Evolutionary conservation across 2,329 filamentous ascomycete species (phyloP).

Genomic region (Xylaria sp.): DNA sequence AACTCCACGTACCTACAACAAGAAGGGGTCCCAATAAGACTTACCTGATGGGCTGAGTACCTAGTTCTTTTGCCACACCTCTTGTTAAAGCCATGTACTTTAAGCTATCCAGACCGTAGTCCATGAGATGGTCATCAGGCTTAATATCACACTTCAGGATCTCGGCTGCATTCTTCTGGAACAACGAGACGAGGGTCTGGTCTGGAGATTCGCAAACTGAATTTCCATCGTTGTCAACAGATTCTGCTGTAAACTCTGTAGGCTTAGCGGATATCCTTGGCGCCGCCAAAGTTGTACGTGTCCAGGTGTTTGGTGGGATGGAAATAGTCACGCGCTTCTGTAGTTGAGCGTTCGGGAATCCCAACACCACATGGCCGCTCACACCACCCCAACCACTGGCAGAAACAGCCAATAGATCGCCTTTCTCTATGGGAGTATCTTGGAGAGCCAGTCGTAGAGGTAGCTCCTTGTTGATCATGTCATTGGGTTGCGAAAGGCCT

Average conservation of each 20-base stretch:
- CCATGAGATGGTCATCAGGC: conserved; percentile 1
- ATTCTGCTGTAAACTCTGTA: neutral
- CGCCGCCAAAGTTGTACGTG: neutral
- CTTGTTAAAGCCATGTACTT: conserved; percentile 6
- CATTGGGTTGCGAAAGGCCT: conserved; percentile 1
- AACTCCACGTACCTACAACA: neutral
- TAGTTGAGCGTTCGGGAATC: neutral
- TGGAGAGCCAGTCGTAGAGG: neutral
- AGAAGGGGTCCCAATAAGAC: neutral
- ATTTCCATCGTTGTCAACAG: neutral
- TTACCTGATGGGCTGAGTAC: conserved; percentile 2
- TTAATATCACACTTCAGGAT: neutral
- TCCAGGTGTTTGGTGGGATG: neutral
- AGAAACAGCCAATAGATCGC: conserved; percentile 7
- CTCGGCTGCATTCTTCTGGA: neutral
- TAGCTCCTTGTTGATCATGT: neutral
- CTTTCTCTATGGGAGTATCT: neutral
- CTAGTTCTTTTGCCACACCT: neutral
- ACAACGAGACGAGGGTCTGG: neutral
- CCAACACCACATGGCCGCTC: neutral
- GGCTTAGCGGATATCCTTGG: neutral
- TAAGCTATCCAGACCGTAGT: conserved; percentile 3
- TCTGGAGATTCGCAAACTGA: neutral
- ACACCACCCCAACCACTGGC: conserved; percentile 6
- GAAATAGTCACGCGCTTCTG: neutral